Evolutionary conservation across 495 filamentous ascomycete genomes (phyloP), one percentile per base, ranked within the genome.

Genomic region (Annulohypoxylon maeteangense): DNA sequence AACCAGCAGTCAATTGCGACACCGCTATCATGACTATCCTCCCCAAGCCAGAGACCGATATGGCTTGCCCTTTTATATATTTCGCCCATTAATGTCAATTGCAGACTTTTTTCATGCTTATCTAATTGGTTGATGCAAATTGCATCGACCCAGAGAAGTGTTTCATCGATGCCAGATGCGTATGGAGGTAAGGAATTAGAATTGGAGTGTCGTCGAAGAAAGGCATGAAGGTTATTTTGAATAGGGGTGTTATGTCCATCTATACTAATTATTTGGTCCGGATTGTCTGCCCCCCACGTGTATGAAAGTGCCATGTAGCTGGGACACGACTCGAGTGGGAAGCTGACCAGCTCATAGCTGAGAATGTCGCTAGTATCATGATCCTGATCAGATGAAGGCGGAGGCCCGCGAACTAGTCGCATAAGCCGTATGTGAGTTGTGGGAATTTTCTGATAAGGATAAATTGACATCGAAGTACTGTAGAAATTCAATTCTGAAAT

Each of bases 41-140:
- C 42, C 10, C 72, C 72, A 7, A 71, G 32, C 72, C 72, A 75
- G 11, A 71, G 44, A n/a, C 65, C 27, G n/a, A 75, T 68, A 20
- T 25, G 10, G 1, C 25, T 31, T 1, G 74, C 59, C n/a, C 42
- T 34, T 22, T 60, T 62, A 45, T 68, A 72, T 42, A 72, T 74
- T 11, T 40, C 29, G n/a, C 55, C 45, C 68, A 70, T 68, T 48
- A 60, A 60, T 5, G 53, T 29, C 20, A 71, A 62, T 51, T 75
- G 68, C 6, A 45, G 38, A 45, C 58, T 62, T 6, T 62, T 61
- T 22, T 75, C 65, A 16, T 22, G 27, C 3, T 62, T 59, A 56
- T 69, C 62, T 20, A 14, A 29, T 44, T 74, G 71, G 23, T 69
- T 60, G 38, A 65, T 64, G 38, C 62, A 73, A 29, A 74, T 48